phyloP scores from a whole-genome alignment of 495 filamentous ascomycete species.

The Penicillium daleae region DNA sequence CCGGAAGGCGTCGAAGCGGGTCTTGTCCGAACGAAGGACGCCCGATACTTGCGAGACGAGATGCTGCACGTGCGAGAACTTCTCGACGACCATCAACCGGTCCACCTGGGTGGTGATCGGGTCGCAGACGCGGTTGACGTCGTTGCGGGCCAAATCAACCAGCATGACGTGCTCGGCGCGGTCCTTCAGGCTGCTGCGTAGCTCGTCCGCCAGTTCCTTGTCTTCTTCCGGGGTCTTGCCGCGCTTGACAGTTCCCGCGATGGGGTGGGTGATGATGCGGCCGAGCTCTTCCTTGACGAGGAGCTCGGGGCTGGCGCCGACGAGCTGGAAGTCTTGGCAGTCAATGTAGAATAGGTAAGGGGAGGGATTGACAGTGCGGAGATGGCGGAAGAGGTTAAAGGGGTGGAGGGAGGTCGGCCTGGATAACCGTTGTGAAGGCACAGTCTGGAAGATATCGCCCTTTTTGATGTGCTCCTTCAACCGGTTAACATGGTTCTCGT shows the following conservation, averaged over 20 bases:
- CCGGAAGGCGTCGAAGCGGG: constrained; percentile 92
- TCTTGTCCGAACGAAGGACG: constrained; percentile 77
- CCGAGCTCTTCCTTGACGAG: constrained; percentile 88
- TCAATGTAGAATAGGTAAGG: constrained; percentile 97
- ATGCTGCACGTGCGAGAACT: constrained; percentile 96
- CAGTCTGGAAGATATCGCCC: constrained; percentile 96
- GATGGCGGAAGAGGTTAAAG: constrained; percentile 97
- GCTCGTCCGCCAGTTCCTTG: constrained; percentile 73
- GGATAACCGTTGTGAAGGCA: constrained; percentile 90
- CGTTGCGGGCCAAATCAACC: constrained; percentile 95
- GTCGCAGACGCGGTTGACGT: constrained; percentile 95
- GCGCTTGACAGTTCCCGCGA: constrained; percentile 91
- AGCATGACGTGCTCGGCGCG: constrained; percentile 98
- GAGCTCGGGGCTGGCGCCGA: constrained; percentile 91
- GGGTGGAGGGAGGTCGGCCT: constrained; percentile 89
- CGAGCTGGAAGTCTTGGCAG: constrained; percentile 88
- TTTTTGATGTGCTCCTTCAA: constrained; percentile 86
- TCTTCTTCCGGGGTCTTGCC: constrained; percentile 82
- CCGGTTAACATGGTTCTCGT: constrained; percentile 78
- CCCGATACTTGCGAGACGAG: constrained; percentile 94
- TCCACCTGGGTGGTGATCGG: constrained; percentile 87
- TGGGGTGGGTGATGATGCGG: constrained; percentile 93
- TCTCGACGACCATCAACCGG: constrained; percentile 92
- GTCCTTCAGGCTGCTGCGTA: constrained; percentile 84
- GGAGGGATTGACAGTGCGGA: constrained; percentile 93